Conservation (phyloP, 306 rosid species). For the Cyamopsis tetragonoloba region DNA sequence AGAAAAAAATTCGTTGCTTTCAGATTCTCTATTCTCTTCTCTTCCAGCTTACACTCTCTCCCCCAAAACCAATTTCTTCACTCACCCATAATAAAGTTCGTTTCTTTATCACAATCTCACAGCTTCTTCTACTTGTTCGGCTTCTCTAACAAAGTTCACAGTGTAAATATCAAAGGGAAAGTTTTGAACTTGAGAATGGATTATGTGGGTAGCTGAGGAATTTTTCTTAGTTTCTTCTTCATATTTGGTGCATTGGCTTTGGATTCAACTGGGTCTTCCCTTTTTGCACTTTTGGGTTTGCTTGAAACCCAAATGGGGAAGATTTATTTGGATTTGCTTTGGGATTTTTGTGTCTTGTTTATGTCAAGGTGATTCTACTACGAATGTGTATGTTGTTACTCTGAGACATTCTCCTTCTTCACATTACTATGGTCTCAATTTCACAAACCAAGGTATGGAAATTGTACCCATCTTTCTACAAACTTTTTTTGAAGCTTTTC, state of each 20-base stretch:
- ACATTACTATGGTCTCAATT: constrained; percentile 50
- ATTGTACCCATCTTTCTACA: background rate
- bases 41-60: constrained; percentile 27
- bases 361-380: constrained; percentile 47
- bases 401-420: constrained; percentile 61
- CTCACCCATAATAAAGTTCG: constrained; percentile 37
- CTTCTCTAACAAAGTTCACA: too few species aligned
- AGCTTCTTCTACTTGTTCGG: too few species aligned
- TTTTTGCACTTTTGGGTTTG: background rate
- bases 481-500: background rate
- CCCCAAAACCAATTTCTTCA: constrained; percentile 30
- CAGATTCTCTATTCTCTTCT: constrained; percentile 38
- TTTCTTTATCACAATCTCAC: constrained; percentile 37
- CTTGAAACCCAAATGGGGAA: constrained; percentile 50
- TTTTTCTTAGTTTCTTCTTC: too few species aligned
- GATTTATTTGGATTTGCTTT: constrained; percentile 36
- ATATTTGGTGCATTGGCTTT: constrained; percentile 15
- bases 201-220: constrained; percentile 35
- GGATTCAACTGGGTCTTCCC: constrained; percentile 22
- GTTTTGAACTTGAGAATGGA: constrained; percentile 35
- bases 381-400: constrained; percentile 78
- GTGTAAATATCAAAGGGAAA: constrained; percentile 1
- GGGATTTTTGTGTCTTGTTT: constrained; percentile 37
- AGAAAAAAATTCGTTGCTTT: constrained; percentile 8
- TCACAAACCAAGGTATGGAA: constrained; percentile 67